These are phyloP conservation scores for Neurospora sp. DNA, from an alignment of 495 filamentous ascomycete species.

Conservation along the genomic window DNA sequence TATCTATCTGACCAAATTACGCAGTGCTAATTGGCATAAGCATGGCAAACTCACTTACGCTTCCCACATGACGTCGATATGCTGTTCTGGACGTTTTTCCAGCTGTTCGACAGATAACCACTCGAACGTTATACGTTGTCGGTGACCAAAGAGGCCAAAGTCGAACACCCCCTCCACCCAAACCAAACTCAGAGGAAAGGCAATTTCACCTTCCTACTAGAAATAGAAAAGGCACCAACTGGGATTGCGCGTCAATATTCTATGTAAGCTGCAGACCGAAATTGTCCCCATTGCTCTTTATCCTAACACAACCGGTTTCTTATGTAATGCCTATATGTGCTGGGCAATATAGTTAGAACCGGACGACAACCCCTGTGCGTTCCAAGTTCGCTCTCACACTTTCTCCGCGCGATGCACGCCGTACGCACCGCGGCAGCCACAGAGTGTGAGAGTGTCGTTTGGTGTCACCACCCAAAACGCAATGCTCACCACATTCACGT, in stretches of 20 bases:
- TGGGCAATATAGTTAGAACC: conserved; percentile 33
- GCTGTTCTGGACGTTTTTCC: not conserved
- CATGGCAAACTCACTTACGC: not conserved
- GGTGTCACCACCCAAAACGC: not conserved
- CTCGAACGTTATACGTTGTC: not conserved
- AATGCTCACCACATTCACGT: not conserved
- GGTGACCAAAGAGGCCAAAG: not conserved
- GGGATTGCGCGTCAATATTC: conserved; percentile 16
- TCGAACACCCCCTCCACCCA: not conserved
- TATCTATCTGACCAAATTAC: not conserved
- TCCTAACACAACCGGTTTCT: conserved; percentile 22
- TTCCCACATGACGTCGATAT: not conserved
- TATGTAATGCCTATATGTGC: conserved; percentile 30
- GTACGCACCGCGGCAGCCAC: not conserved
- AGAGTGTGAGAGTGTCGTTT: not conserved
- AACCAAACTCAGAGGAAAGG: not conserved
- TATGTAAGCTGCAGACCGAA: conserved; percentile 26
- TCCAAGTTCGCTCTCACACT: conserved; percentile 3
- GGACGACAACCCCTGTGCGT: conserved; percentile 17
- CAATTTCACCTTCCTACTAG: not conserved
- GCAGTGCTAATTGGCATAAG: not conserved
- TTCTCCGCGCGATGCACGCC: not conserved
- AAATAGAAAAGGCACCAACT: not conserved
- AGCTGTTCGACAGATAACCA: not conserved
- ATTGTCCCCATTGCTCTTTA: conserved; percentile 24